These are phyloP conservation scores for Aphanomyces stellatus DNA, from an alignment of 352 stramenopile species.

Conservation along the genomic window DNA sequence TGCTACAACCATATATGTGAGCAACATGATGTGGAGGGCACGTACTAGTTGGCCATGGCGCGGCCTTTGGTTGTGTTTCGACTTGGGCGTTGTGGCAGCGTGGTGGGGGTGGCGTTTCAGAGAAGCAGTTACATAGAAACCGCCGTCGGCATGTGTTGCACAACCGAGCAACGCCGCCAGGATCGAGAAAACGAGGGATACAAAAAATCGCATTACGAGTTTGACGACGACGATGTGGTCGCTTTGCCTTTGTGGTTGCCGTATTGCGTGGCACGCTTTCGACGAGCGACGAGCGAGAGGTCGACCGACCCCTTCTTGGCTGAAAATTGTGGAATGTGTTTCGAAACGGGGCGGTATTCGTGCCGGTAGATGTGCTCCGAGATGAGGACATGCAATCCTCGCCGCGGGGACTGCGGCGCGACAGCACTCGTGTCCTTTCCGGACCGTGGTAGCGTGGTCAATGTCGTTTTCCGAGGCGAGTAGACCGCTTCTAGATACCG, in stretches of 20 bases:
- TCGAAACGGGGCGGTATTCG: neutral
- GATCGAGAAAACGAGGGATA: too few species aligned
- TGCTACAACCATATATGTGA: slow-evolving; percentile 33
- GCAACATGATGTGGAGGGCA: neutral
- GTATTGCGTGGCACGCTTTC: neutral
- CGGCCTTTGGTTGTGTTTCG: neutral
- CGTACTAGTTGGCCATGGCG: slow-evolving; percentile 21
- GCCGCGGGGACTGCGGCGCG: neutral
- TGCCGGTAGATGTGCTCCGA: slow-evolving; percentile 14
- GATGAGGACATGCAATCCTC: slow-evolving; percentile 11
- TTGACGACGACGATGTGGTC: neutral
- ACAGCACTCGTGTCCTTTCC: neutral
- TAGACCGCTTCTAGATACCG: neutral
- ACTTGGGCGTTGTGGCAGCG: too few species aligned
- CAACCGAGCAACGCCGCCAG: too few species aligned
- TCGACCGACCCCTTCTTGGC: neutral
- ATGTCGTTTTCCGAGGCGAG: neutral
- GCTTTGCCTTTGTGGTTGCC: slow-evolving; percentile 15
- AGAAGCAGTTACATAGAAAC: neutral
- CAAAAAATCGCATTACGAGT: neutral
- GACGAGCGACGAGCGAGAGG: neutral
- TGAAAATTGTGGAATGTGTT: slow-evolving; percentile 13
- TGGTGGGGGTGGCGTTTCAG: neutral
- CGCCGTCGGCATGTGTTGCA: too few species aligned
- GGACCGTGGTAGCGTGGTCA: neutral